These are phyloP conservation scores for Nemania bipapillata DNA, from an alignment of 2,329 filamentous ascomycete genomes.

Conservation along the genomic window DNA sequence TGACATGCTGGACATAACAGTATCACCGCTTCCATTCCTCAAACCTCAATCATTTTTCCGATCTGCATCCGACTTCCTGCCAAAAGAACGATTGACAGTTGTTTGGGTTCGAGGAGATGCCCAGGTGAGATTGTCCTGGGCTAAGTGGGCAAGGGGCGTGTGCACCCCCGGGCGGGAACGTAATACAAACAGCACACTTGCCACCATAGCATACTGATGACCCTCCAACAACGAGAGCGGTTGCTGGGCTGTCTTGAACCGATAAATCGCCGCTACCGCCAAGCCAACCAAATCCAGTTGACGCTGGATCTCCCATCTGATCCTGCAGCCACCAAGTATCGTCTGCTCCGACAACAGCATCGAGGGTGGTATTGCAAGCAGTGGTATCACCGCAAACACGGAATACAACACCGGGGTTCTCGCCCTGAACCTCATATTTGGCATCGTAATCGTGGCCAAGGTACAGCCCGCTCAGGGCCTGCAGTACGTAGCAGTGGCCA, in stretches of 20 bases:
- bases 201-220: constrained; percentile 32
- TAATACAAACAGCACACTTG: constrained; percentile 34
- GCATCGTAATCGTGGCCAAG: constrained; percentile 32
- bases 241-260: constrained; percentile 17
- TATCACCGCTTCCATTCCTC: background rate
- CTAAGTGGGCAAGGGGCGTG: constrained; percentile 29
- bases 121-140: constrained; percentile 32
- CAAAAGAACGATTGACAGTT: constrained; percentile 33
- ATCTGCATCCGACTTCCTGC: constrained; percentile 28
- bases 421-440: constrained; percentile 32
- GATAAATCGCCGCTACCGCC: constrained; percentile 29
- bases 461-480: constrained; percentile 28
- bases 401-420: constrained; percentile 36
- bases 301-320: constrained; percentile 31
- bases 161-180: constrained; percentile 31
- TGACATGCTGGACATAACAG: background rate
- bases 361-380: constrained; percentile 18
- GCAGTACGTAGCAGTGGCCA: constrained; percentile 35
- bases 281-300: constrained; percentile 34
- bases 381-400: constrained; percentile 30
- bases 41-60: constrained; percentile 15
- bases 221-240: constrained; percentile 25
- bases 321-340: constrained; percentile 34
- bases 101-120: constrained; percentile 24
- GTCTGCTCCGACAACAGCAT: constrained; percentile 20